Evolutionary conservation across 75 land plant species (phyloP).

Genomic region (Larix kaempferi): DNA sequence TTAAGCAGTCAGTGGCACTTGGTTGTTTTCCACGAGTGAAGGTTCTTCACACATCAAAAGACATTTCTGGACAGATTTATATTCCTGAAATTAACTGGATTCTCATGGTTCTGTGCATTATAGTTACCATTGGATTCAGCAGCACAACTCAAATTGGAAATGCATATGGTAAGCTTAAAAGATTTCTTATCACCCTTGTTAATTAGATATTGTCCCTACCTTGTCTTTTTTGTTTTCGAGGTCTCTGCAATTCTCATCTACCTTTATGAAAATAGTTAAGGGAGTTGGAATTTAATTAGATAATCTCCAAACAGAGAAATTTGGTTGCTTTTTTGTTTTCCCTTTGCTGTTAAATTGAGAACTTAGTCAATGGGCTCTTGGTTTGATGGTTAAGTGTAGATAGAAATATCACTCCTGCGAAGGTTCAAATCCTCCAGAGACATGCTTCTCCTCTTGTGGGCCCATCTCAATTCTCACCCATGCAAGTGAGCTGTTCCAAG

Average conservation of each 20-base stretch:
- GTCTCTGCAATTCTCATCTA: background rate
- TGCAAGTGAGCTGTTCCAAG: too few relatives aligned
- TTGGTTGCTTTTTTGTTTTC: background rate
- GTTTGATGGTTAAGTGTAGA: background rate
- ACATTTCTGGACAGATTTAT: constrained; percentile 22
- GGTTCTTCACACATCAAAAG: constrained; percentile 27
- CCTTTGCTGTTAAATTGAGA: background rate
- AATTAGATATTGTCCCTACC: background rate
- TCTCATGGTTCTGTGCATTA: constrained; percentile 27
- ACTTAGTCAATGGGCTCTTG: background rate
- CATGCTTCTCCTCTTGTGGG: too few relatives aligned
- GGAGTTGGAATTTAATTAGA: background rate
- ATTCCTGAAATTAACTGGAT: constrained; percentile 27
- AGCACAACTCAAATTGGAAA: constrained; percentile 25
- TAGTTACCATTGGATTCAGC: constrained; percentile 17
- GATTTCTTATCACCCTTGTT: background rate
- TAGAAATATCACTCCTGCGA: background rate
- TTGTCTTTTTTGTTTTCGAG: background rate
- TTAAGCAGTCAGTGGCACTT: constrained; percentile 19
- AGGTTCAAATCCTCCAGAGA: too few relatives aligned
- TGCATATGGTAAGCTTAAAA: constrained; percentile 1
- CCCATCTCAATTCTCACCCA: too few relatives aligned
- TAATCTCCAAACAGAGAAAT: background rate
- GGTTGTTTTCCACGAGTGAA: constrained; percentile 34
- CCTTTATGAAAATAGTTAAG: background rate